Evolutionary conservation across 2,329 filamentous ascomycete genomes (phyloP).

Genomic region (Beauveria sp.): DNA sequence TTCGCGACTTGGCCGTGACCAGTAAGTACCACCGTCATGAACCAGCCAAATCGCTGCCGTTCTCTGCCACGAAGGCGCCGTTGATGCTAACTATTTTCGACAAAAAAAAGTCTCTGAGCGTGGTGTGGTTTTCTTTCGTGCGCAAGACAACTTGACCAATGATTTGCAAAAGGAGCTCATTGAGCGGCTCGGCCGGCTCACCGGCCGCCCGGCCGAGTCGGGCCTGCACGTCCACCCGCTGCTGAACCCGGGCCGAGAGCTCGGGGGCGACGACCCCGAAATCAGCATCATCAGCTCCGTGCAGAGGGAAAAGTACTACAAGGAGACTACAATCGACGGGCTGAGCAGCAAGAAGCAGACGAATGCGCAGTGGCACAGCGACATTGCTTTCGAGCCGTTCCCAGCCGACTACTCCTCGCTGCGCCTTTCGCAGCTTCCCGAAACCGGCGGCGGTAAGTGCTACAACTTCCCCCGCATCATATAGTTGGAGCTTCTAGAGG

Average conservation of each 20-base stretch:
- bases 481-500: neutral
- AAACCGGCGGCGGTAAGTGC: conserved; percentile 42
- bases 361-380: conserved; percentile 49
- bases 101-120: conserved; percentile 51
- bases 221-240: conserved; percentile 55
- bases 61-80: no score
- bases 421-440: conserved; percentile 44
- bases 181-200: conserved; percentile 50
- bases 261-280: conserved; percentile 48
- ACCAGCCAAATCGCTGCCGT: no score
- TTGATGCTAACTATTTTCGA: no score
- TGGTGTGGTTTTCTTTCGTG: conserved; percentile 63
- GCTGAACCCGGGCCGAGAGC: conserved; percentile 42
- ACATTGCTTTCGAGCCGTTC: conserved; percentile 58
- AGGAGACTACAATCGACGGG: conserved; percentile 25
- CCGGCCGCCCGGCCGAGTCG: conserved; percentile 48
- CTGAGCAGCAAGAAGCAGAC: conserved; percentile 35
- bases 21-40: conserved; percentile 32
- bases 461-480: no score
- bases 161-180: conserved; percentile 60
- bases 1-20: conserved; percentile 60
- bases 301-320: conserved; percentile 44
- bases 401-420: conserved; percentile 57
- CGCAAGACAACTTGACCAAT: conserved; percentile 53
- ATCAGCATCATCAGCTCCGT: conserved; percentile 58